Percentiles rank a stretch among this genome's conserved stretches.
Conservation (phyloP, 805 yeast genomes). For the Zygosaccharomyces bailii region DNA sequence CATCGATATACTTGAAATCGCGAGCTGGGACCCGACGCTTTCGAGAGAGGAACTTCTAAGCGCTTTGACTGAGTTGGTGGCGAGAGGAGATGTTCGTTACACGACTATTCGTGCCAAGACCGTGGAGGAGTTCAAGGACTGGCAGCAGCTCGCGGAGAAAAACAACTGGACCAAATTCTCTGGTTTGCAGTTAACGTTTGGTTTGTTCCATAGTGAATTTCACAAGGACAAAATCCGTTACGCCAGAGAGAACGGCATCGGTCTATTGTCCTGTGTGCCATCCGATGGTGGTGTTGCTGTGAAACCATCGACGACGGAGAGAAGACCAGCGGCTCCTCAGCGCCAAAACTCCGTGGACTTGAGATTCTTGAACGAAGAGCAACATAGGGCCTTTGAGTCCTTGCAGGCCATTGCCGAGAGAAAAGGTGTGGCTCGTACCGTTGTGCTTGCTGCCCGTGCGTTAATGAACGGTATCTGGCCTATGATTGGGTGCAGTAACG, state of each 20-base stretch:
- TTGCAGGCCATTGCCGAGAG: slow-evolving; percentile 2
- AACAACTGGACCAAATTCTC: slow-evolving; percentile 2
- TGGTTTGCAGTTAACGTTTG: neutral
- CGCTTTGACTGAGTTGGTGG: neutral
- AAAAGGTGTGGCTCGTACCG: slow-evolving; percentile 1
- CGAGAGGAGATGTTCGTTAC: slow-evolving; percentile 2
- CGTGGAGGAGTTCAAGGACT: neutral
- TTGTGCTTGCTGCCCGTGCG: slow-evolving; percentile 1
- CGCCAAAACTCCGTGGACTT: slow-evolving; percentile 1
- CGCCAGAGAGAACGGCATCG: neutral
- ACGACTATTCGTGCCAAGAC: neutral
- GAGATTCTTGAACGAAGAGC: neutral
- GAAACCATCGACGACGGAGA: neutral
- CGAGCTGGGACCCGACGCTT: slow-evolving; percentile 1
- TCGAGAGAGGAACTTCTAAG: slow-evolving; percentile 4
- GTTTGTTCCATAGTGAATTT: neutral
- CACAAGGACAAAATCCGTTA: slow-evolving; percentile 1
- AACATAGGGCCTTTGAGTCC: neutral
- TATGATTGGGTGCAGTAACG: slow-evolving; percentile 2
- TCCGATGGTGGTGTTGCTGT: slow-evolving; percentile 4
- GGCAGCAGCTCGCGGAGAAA: slow-evolving; percentile 1
- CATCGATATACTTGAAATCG: slow-evolving; percentile 4
- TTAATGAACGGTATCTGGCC: neutral
- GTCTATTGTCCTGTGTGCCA: slow-evolving; percentile 3
- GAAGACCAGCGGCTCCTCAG: neutral